These are phyloP conservation scores for Firmiana major DNA, from an alignment of 345 rosid species.

Conservation along the genomic window DNA sequence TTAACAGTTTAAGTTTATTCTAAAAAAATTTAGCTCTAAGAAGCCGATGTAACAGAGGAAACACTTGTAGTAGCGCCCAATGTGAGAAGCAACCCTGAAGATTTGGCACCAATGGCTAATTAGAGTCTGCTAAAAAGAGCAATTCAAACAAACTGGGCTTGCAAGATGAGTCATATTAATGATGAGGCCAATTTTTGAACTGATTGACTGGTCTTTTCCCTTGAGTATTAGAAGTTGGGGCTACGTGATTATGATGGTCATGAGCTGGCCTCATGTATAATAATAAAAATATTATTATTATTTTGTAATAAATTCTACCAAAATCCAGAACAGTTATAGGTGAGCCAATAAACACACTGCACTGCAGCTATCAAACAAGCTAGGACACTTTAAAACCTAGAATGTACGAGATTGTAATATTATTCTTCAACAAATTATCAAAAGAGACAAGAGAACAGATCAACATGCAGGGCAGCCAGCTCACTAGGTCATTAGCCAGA, in stretches of 20 bases:
- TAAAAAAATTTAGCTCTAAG: neutral
- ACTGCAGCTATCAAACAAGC: neutral
- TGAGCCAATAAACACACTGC: neutral
- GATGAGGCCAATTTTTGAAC: neutral
- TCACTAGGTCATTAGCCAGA: neutral
- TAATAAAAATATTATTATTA: too few species aligned
- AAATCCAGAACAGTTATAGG: too few species aligned
- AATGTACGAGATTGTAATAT: too few species aligned
- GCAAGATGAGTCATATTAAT: neutral
- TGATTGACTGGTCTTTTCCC: neutral
- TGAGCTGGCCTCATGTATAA: neutral
- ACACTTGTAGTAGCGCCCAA: neutral
- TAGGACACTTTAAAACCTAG: neutral
- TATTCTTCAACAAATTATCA: too few species aligned
- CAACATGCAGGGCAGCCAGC: neutral
- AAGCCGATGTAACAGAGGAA: neutral
- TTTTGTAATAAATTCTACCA: too few species aligned
- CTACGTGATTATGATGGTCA: neutral
- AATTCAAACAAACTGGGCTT: neutral
- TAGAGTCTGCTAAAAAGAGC: neutral
- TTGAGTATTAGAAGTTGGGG: neutral
- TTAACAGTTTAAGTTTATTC: neutral
- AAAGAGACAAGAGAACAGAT: neutral
- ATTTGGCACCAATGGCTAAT: neutral
- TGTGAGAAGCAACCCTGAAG: neutral